Percentiles rank a stretch among this genome's conserved stretches.
These are phyloP conservation scores for Xylaria bambusicola DNA, from an alignment of 495 filamentous ascomycete species.

Conservation along the genomic window DNA sequence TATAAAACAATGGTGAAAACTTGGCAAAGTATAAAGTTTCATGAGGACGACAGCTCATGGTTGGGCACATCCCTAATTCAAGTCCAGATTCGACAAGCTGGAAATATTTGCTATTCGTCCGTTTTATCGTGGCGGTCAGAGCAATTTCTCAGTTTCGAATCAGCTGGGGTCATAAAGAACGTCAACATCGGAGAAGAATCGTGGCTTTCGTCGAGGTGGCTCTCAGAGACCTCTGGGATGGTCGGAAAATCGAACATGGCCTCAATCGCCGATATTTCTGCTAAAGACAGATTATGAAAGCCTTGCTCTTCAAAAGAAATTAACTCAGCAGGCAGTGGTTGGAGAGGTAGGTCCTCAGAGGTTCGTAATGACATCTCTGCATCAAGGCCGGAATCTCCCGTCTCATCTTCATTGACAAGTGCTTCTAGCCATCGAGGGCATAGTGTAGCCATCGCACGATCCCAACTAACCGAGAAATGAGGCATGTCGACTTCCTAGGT, in stretches of 20 bases:
- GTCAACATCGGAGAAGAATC: not conserved
- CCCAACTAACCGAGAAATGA: constrained; percentile 20
- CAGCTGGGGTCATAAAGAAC: not conserved
- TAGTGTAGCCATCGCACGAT: constrained; percentile 6
- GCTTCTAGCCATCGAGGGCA: constrained; percentile 17
- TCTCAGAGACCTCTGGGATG: not conserved
- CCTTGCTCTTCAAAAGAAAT: constrained; percentile 5
- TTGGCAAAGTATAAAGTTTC: not conserved
- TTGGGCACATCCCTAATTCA: not conserved
- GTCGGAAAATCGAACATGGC: constrained; percentile 3
- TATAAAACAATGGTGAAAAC: not conserved
- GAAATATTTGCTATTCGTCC: not conserved
- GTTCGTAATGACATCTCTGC: constrained; percentile 5
- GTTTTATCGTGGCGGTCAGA: not conserved
- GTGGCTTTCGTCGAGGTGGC: not conserved
- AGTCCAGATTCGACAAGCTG: not conserved
- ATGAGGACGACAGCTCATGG: not conserved
- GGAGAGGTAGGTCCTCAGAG: constrained; percentile 11
- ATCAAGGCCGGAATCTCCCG: constrained; percentile 4
- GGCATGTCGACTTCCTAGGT: constrained; percentile 27
- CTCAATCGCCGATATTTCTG: constrained; percentile 13
- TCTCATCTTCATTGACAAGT: constrained; percentile 14
- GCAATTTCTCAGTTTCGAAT: not conserved
- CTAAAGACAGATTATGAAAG: not conserved
- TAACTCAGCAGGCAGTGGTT: constrained; percentile 6